Base-by-base conservation (phyloP, 1,284 basidiomycete species). In the Athelia sp. region DNA sequence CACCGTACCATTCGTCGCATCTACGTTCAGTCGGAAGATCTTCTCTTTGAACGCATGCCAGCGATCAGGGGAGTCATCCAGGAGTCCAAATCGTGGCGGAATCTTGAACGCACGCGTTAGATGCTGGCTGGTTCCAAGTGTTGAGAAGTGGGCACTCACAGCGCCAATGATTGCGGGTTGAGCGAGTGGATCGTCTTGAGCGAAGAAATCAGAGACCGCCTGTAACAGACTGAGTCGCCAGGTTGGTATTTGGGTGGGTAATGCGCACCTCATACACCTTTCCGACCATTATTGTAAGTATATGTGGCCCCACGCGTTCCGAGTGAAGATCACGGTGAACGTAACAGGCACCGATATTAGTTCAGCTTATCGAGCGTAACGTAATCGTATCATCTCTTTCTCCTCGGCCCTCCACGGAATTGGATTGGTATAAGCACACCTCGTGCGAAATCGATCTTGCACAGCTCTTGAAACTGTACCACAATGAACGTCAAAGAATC, bases 21-120 rank as follows among this genome's bases (percentile, higher is more conserved):
- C 48, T 1, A 52, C 53, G 50, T 75, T 73, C 42, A 78, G 52
- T 13, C 56, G 48, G 3, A 56, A 43, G 17, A 80, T 55, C 3
- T 58, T 56, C 1, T 45, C 15, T 24, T 58, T 55, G 52, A 78
- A 70, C 1, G 57, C 64, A 1, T 50, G 23, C 78, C 78, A 80
- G 4, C 71, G 63, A n/a, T 59, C 54, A 0, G 62, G 54, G 1
- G 67, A 65, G 1, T 58, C 56, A 49, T 77, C 73, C 13, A 72
- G 42, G 2, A 79, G 62, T 1, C 76, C 77, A 45, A 79, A 76
- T 17, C 67, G 36, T 6, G 36, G 36, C 4, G 36, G 36, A n/a
- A 40, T 6, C 36, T 40, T 6, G 15, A 17, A n/a, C 9, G 36
- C 6, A n/a, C 19, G 9, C n/a, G 6, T 40, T n/a, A 40, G 36